Conservation (phyloP, 352 stramenopile genomes). For the Peronospora tabacina region DNA sequence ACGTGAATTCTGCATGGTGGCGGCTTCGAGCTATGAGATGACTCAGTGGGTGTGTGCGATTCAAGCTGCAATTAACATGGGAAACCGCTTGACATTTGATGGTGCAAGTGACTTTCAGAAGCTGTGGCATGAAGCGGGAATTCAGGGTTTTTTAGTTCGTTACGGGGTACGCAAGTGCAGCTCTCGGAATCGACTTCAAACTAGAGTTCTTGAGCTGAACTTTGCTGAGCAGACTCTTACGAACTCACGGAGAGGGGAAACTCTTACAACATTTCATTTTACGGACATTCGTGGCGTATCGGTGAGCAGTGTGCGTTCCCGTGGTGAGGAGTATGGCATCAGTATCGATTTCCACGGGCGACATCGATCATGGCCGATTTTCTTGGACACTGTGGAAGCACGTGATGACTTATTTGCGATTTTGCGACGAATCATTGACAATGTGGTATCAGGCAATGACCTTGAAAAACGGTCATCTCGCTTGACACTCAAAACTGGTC, state of each 20-base stretch:
- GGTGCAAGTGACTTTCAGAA: slow-evolving; percentile 57
- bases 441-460: slow-evolving; percentile 53
- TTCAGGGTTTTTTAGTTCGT: slow-evolving; percentile 72
- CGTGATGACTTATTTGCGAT: slow-evolving; percentile 68
- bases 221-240: slow-evolving; percentile 82
- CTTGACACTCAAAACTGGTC: slow-evolving; percentile 67
- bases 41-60: slow-evolving; percentile 78
- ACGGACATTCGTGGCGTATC: slow-evolving; percentile 51
- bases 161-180: slow-evolving; percentile 81
- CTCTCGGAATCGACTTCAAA: slow-evolving; percentile 71
- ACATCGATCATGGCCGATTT: slow-evolving; percentile 69
- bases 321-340: slow-evolving; percentile 56
- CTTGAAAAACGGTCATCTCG: slow-evolving; percentile 60
- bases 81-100: slow-evolving; percentile 71
- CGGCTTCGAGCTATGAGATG: slow-evolving; percentile 68
- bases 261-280: slow-evolving; percentile 69
- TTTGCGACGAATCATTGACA: slow-evolving; percentile 61
- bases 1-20: slow-evolving; percentile 56
- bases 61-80: slow-evolving; percentile 73
- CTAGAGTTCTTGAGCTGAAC: slow-evolving; percentile 77
- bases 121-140: slow-evolving; percentile 72
- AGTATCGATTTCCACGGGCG: slow-evolving; percentile 60
- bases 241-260: slow-evolving; percentile 70
- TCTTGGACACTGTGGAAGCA: slow-evolving; percentile 61
- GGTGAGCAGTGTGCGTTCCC: slow-evolving; percentile 29